Conservation (phyloP, 2,329 filamentous ascomycete genomes). For the Thermomyces lanuginosus region DNA sequence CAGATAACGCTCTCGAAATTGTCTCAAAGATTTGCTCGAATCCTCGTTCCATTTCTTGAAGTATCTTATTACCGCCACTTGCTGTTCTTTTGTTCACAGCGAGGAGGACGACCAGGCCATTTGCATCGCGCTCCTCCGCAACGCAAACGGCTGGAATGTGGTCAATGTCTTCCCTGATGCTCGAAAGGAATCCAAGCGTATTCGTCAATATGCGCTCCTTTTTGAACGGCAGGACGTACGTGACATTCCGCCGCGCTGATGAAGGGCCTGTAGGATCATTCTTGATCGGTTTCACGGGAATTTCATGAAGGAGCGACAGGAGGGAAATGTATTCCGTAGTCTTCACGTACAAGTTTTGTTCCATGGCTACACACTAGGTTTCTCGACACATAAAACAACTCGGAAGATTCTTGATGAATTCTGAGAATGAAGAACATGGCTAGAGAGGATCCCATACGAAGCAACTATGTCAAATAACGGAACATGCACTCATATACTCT, state of each 20-base stretch:
- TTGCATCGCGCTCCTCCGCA: constrained; percentile 9
- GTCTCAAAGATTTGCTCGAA: constrained; percentile 2
- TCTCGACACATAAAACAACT: no score
- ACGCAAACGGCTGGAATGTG: constrained; percentile 22
- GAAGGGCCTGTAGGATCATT: constrained; percentile 1
- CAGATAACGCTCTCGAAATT: no score
- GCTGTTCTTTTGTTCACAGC: constrained; percentile 16
- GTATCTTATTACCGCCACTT: constrained; percentile 9
- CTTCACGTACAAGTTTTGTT: constrained; percentile 1
- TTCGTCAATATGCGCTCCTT: constrained; percentile 16
- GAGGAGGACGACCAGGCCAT: constrained; percentile 13
- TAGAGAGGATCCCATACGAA: no score
- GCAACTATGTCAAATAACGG: no score
- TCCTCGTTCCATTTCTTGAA: constrained; percentile 5
- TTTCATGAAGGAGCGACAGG: constrained; percentile 5
- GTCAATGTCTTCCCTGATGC: constrained; percentile 13
- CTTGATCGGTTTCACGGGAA: background rate
- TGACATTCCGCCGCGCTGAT: background rate
- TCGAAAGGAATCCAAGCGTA: constrained; percentile 20
- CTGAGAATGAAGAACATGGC: no score
- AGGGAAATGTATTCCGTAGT: constrained; percentile 6
- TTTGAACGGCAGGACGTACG: constrained; percentile 16
- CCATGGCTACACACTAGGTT: no score
- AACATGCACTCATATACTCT: no score
- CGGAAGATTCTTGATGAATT: no score